Percentiles rank a stretch among this genome's conserved stretches.
Evolutionary conservation across 768 basidiomycete species (phyloP).

Genomic region (Lactarius evosmus): DNA sequence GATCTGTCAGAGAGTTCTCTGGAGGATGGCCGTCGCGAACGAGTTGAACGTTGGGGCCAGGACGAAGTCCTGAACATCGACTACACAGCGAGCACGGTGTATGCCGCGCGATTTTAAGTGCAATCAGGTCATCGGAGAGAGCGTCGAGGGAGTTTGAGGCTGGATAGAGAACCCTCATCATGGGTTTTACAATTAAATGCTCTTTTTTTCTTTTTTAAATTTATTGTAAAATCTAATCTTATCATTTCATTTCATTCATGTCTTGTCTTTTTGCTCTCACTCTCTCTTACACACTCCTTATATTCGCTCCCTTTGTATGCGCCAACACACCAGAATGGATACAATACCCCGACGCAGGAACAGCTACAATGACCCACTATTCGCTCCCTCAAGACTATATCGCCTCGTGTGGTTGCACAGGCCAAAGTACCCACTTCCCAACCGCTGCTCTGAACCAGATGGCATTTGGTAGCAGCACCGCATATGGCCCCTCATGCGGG

Average conservation of each 20-base stretch:
- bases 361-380: constrained; percentile 81
- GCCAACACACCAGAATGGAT: constrained; percentile 49
- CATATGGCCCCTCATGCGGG: constrained; percentile 72
- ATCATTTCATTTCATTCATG: neutral
- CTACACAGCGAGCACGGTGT: constrained; percentile 64
- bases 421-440: constrained; percentile 53
- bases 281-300: neutral
- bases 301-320: constrained; percentile 29
- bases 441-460: constrained; percentile 78
- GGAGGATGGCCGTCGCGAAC: constrained; percentile 48
- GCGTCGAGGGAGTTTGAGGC: constrained; percentile 49
- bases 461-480: constrained; percentile 72
- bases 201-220: constrained; percentile 6
- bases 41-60: constrained; percentile 55
- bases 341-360: constrained; percentile 55
- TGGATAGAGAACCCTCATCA: constrained; percentile 69
- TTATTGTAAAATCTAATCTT: constrained; percentile 10
- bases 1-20: constrained; percentile 48
- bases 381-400: constrained; percentile 50
- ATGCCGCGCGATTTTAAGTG: constrained; percentile 83
- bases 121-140: constrained; percentile 48
- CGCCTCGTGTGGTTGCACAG: constrained; percentile 75
- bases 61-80: constrained; percentile 68
- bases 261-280: neutral
- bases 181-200: constrained; percentile 14